phyloP scores from a whole-genome alignment of 1,284 basidiomycete genomes.

The Acaromyces ingoldii region DNA sequence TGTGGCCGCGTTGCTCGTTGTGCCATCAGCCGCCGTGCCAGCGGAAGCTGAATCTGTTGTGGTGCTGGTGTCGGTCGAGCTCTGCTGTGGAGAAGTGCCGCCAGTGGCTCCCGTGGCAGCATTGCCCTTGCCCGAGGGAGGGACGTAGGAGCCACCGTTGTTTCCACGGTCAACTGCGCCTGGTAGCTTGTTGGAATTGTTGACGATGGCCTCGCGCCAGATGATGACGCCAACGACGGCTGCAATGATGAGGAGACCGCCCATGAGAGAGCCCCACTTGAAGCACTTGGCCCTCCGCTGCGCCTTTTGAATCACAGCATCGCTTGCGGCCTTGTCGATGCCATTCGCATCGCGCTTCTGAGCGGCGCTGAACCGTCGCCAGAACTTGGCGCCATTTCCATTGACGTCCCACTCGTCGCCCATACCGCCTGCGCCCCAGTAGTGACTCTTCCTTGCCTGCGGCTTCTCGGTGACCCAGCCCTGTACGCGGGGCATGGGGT shows the following conservation, averaged over 20 bases:
- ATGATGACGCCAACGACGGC: constrained; percentile 33
- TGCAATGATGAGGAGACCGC: constrained; percentile 21
- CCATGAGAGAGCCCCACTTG: constrained; percentile 22
- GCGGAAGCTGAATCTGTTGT: no score
- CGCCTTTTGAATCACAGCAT: constrained; percentile 10
- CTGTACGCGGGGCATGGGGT: constrained; percentile 21
- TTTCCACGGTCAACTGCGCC: constrained; percentile 5
- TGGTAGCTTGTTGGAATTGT: neutral
- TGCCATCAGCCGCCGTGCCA: no score
- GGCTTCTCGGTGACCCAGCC: constrained; percentile 35
- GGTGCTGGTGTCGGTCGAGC: no score
- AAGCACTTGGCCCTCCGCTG: constrained; percentile 20
- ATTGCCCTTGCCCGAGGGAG: neutral
- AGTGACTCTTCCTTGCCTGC: constrained; percentile 32
- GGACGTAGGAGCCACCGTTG: constrained; percentile 1
- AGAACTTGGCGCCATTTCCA: constrained; percentile 41
- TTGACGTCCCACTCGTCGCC: constrained; percentile 43
- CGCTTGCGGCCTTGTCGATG: constrained; percentile 20
- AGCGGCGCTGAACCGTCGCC: constrained; percentile 35
- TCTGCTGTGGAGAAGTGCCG: no score
- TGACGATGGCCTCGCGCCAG: constrained; percentile 26
- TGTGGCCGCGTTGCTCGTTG: no score
- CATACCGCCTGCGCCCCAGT: constrained; percentile 31
- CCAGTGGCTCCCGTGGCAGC: no score
- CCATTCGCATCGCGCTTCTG: constrained; percentile 29